phyloP scores from a whole-genome alignment of 176 grass and related monocot genomes.

The Oryza rufipogon region DNA sequence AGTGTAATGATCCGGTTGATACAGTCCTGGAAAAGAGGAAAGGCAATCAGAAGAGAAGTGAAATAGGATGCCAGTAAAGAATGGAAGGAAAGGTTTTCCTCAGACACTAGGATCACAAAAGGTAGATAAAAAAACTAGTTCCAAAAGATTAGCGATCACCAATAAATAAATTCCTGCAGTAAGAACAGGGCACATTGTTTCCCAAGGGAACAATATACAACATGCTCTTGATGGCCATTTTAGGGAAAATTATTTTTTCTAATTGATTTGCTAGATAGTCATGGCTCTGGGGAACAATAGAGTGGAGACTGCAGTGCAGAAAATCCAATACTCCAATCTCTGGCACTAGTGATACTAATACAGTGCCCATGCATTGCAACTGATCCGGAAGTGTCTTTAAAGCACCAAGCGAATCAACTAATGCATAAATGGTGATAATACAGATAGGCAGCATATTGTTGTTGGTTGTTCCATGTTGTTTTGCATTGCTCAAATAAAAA shows the following conservation, averaged over 20 bases:
- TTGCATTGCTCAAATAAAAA: neutral
- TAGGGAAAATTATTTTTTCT: neutral
- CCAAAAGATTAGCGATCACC: neutral
- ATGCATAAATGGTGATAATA: neutral
- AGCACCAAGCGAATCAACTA: neutral
- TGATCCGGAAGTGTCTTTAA: neutral
- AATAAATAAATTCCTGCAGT: neutral
- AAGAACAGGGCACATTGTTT: neutral
- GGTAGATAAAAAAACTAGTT: neutral
- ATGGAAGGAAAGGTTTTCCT: neutral
- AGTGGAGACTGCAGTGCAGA: neutral
- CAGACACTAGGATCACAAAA: neutral
- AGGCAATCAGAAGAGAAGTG: neutral
- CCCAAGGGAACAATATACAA: neutral
- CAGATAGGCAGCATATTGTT: neutral
- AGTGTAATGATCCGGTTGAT: slow-evolving; percentile 83
- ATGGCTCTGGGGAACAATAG: neutral
- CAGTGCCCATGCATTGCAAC: neutral
- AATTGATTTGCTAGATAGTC: neutral
- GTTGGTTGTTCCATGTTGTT: neutral
- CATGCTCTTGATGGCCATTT: neutral
- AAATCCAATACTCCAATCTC: neutral
- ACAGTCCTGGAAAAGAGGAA: slow-evolving; percentile 62
- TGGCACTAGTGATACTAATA: neutral
- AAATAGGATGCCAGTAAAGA: neutral